Conservation (phyloP, 2,329 filamentous ascomycete genomes). For the Venturia pyrina region DNA sequence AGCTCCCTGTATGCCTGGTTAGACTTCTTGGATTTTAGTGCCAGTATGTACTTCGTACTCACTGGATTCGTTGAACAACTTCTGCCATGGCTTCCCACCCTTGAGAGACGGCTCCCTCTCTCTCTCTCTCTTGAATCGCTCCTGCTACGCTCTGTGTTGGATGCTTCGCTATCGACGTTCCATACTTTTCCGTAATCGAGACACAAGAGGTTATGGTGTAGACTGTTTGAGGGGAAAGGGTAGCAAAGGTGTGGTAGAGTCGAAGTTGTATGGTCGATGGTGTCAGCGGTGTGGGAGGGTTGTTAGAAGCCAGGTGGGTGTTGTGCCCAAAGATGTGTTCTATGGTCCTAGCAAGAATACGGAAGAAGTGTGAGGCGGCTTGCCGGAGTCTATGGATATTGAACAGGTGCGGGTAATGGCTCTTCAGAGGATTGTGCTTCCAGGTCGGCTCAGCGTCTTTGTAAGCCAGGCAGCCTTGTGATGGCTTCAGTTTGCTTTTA, state of each 20-base stretch:
- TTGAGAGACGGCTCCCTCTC: not conserved
- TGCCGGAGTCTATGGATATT: not conserved
- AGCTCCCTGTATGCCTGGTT: constrained; percentile 23
- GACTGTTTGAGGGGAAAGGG: not conserved
- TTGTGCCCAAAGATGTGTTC: not conserved
- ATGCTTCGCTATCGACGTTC: not conserved
- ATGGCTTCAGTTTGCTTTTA: not conserved
- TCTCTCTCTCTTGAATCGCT: not conserved
- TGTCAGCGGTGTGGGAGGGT: not conserved
- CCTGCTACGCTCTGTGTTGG: not conserved
- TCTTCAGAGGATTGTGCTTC: not conserved
- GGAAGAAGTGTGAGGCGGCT: not conserved
- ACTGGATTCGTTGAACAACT: constrained; percentile 13
- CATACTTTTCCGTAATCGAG: not conserved
- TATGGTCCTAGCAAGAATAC: not conserved
- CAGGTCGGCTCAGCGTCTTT: not conserved
- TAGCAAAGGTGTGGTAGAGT: not conserved
- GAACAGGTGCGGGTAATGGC: not conserved
- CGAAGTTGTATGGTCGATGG: not conserved
- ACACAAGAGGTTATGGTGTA: not conserved
- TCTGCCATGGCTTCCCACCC: constrained; percentile 13
- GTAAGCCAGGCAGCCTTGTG: not conserved
- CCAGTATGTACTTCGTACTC: not conserved
- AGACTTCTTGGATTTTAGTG: not conserved
- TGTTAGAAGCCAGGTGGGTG: not conserved